A percentile compares a stretch with the other conserved stretches of the same genome.
Evolutionary conservation across 2,329 filamentous ascomycete species (phyloP).

Genomic region (Xylariaceae sp.): DNA sequence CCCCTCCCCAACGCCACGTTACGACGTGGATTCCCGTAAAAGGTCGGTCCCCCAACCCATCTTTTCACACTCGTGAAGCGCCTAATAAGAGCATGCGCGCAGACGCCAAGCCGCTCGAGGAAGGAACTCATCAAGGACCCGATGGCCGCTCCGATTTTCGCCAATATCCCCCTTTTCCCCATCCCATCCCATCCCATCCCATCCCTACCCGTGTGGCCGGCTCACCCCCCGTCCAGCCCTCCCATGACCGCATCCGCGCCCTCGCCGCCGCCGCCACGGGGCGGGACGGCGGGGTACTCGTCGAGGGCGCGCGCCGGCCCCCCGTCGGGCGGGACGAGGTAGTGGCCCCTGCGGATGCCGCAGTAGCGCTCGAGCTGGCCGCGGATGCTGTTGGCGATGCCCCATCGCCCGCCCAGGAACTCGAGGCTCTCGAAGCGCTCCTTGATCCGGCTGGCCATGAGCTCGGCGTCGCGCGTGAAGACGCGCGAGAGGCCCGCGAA

Average conservation of each 20-base stretch:
- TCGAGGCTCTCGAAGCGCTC: not conserved
- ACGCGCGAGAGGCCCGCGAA: not conserved
- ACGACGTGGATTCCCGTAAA: no score
- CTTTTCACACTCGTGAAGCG: no score
- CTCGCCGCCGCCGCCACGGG: not conserved
- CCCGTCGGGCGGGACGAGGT: not conserved
- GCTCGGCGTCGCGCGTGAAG: not conserved
- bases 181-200: no score
- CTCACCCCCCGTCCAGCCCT: not conserved
- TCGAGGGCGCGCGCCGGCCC: not conserved
- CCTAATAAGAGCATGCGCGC: no score
- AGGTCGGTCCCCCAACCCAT: no score
- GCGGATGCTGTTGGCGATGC: not conserved
- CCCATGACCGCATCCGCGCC: not conserved
- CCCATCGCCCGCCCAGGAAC: not conserved
- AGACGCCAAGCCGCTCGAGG: no score
- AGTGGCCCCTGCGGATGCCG: not conserved
- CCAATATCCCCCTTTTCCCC: no score
- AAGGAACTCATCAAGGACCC: no score
- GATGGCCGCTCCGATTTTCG: no score
- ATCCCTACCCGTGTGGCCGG: no score
- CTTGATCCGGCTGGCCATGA: not conserved
- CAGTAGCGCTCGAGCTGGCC: not conserved
- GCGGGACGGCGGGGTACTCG: not conserved
- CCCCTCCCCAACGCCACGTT: no score